A percentile compares a stretch with the other conserved stretches of the same genome.
Evolutionary conservation across 1,284 basidiomycete species (phyloP).

Genomic region (Mycena sp.): DNA sequence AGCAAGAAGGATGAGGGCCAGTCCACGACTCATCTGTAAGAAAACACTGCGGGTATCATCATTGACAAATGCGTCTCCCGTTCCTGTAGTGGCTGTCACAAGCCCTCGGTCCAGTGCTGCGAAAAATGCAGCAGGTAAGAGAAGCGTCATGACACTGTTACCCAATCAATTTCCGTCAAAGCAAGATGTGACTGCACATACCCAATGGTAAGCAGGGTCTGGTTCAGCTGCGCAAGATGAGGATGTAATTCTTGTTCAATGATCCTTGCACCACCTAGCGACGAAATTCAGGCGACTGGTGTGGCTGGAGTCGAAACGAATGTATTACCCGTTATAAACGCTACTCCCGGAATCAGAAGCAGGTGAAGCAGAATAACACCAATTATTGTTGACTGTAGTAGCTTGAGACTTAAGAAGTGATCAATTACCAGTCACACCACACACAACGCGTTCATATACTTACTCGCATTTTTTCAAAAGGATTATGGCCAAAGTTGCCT

Average conservation of each 20-base stretch:
- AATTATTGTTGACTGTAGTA: constrained; percentile 59
- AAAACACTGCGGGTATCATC: constrained; percentile 56
- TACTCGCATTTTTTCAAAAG: constrained; percentile 72
- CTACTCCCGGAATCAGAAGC: constrained; percentile 58
- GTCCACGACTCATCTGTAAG: constrained; percentile 67
- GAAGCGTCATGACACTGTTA: constrained; percentile 64
- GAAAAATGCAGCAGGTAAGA: constrained; percentile 74
- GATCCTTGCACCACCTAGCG: constrained; percentile 50
- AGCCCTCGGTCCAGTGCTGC: constrained; percentile 60
- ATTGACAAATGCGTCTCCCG: constrained; percentile 46
- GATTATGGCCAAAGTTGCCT: constrained; percentile 75
- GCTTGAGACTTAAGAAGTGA: constrained; percentile 41
- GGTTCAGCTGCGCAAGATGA: constrained; percentile 67
- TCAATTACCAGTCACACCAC: not conserved
- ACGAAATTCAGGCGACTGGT: not conserved
- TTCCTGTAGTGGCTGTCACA: constrained; percentile 31
- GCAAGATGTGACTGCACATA: constrained; percentile 33
- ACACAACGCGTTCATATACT: constrained; percentile 39
- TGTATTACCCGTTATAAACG: constrained; percentile 49
- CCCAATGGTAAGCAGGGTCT: constrained; percentile 74
- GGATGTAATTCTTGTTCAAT: constrained; percentile 59
- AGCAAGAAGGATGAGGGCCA: constrained; percentile 66
- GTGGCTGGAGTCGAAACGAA: not conserved
- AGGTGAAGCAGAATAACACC: constrained; percentile 63
- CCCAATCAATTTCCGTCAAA: not conserved